Percentiles rank a stretch among this genome's conserved stretches.
Conservation (phyloP, 2,329 filamentous ascomycete genomes). For the Claviceps cyperi region DNA sequence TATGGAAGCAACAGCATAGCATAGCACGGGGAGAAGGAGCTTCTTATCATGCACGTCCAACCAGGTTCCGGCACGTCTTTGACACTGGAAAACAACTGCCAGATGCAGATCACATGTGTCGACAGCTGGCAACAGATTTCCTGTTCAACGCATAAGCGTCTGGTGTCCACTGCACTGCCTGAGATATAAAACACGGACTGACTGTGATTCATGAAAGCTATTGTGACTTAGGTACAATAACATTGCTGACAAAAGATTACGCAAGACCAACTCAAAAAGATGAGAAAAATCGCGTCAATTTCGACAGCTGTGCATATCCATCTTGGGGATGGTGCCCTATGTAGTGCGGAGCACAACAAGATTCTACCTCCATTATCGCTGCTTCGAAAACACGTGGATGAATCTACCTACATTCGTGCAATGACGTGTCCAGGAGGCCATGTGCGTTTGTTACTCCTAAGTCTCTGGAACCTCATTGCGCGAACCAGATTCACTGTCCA, state of each 20-base stretch:
- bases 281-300: background rate
- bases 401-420: no score
- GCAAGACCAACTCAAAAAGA: background rate
- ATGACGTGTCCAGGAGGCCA: no score
- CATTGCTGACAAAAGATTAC: background rate
- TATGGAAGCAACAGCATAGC: conserved; percentile 6
- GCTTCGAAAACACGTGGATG: background rate
- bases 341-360: background rate
- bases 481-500: background rate
- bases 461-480: background rate
- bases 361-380: background rate
- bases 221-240: background rate
- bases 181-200: background rate
- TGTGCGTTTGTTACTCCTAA: background rate
- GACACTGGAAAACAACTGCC: background rate
- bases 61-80: background rate
- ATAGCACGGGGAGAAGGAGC: conserved; percentile 1
- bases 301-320: background rate
- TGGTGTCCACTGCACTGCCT: background rate
- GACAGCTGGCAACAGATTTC: background rate
- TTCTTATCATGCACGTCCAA: background rate
- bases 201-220: no score
- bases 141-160: background rate
- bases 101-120: background rate
- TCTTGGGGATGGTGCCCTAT: background rate